Evolutionary conservation across 2,329 filamentous ascomycete genomes (phyloP), one percentile per base, ranked within the genome.

Genomic region (Chrysoporthe austroafricana): DNA sequence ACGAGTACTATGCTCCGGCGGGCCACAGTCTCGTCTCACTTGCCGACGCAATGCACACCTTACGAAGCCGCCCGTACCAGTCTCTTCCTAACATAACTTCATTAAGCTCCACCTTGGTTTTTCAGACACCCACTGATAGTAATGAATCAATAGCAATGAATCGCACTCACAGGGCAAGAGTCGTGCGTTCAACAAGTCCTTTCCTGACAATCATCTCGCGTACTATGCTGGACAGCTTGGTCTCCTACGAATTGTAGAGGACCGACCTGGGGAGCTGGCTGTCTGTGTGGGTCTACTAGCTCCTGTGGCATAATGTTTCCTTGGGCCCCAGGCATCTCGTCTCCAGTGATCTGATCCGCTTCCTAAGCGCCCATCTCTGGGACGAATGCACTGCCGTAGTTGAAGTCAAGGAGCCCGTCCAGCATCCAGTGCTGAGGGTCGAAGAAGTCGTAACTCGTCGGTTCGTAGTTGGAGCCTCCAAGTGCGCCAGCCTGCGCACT

Each of bases 361-460:
- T 42, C 64, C 72, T 80, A 86, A 70, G 84, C 79, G 70, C 85
- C 82, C 69, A 70, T 70, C 59, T 70, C 69, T 36, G 67, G 69
- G 6, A 70, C 69, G 60, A 66, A 70, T 14, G 64, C 48, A n/a
- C 44, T 65, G 44, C 63, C 63, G 34, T 90, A 94, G 71, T 92
- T 92, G 76, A 95, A 91, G 76, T 94, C 91, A 69, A 96, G 84
- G 44, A 95, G 83, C 16, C 92, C 92, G 77, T 97, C 94, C 69
- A 97, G 82, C 83, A 97, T 93, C 94, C 94, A 97, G 77, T 95
- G 93, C 74, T 97, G 85, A 0, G 94, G 93, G 79, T 97, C 94
- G 75, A 97, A 97, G 70, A 96, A 93, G 77, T 97, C 92, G 77
- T 94, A 94, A 73, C 89, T 91, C 11, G 88, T 86, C 66, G 91